Evolutionary conservation across 2,329 filamentous ascomycete species (phyloP).

Genomic region (Penicillium sumatraense): DNA sequence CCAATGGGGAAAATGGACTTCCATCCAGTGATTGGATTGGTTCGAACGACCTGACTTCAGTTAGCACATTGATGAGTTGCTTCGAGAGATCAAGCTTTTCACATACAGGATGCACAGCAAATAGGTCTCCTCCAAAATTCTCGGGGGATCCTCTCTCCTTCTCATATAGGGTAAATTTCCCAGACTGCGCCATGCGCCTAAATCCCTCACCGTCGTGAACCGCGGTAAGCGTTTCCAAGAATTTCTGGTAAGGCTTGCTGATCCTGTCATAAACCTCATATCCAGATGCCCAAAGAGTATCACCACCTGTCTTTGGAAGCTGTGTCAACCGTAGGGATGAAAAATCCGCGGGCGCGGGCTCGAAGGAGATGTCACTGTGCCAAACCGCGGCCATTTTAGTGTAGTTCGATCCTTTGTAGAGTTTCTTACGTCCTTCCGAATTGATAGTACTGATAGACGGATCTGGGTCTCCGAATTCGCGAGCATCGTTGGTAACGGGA

Average conservation of each 20-base stretch:
- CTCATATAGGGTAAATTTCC: constrained; percentile 32
- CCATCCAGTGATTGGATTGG: constrained; percentile 53
- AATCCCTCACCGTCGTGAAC: constrained; percentile 33
- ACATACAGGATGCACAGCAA: constrained; percentile 44
- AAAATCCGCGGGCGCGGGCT: constrained; percentile 49
- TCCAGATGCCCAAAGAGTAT: constrained; percentile 48
- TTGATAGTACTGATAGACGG: constrained; percentile 53
- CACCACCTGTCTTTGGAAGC: constrained; percentile 43
- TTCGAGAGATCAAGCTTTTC: neutral
- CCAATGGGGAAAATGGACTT: constrained; percentile 38
- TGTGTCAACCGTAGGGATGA: constrained; percentile 49
- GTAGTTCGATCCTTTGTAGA: constrained; percentile 36
- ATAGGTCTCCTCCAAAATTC: constrained; percentile 58
- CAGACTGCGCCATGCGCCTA: constrained; percentile 27
- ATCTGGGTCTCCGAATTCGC: constrained; percentile 50
- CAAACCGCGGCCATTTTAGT: constrained; percentile 43
- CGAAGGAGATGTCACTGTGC: constrained; percentile 53
- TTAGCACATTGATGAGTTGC: neutral
- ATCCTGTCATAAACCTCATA: constrained; percentile 48
- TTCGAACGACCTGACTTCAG: constrained; percentile 43
- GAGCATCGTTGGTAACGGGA: constrained; percentile 52
- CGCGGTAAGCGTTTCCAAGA: constrained; percentile 44
- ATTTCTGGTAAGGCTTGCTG: constrained; percentile 39
- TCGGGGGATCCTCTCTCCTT: constrained; percentile 54
- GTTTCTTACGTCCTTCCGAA: constrained; percentile 43